Evolutionary conservation across 2,329 filamentous ascomycete genomes (phyloP), one percentile per base, ranked within the genome.

Genomic region (Kalmusia sp.): DNA sequence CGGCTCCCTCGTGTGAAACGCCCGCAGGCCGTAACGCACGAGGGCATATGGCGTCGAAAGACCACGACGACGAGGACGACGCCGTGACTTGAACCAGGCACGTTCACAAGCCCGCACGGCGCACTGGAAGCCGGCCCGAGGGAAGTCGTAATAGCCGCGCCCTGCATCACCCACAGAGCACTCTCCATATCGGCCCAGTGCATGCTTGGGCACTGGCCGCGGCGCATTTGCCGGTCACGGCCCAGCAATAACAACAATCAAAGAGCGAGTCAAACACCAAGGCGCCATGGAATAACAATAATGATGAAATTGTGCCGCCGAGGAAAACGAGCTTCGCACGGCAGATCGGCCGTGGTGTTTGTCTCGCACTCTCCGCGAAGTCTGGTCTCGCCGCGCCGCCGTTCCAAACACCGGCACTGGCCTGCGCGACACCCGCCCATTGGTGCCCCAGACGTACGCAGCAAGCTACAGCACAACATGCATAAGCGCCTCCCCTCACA

Each of bases 401-500:
- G 48, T 47, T 51, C 58, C 40, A 51, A 55, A 57, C 51, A 54
- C 50, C 45, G 44, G 50, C 54, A 34, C 4, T 34, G 27, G 27
- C 45, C 37, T 44, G 34, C 33, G 47, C 54, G 50, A 54, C 51
- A 49, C 61, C 57, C 60, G 64, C 62, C n/a, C 53, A 71, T 69
- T 69, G 67, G 68, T 64, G 59, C 55, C 57, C 50, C 40, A 48
- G 55, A 41, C 52, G 57, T 56, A 56, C 65, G 64, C 69, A 70
- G 59, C 55, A 47, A 49, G 58, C 65, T 60, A 67, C 61, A 67
- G 65, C 62, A 61, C 59, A 63, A 56, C 63, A 55, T 73, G 70
- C 70, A 71, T 73, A 72, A 73, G 71, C 70, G 71, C 68, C 47
- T 58, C n/a, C n/a, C n/a, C 44, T 59, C 62, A 57, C 61, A 57